Base-by-base conservation (phyloP, 306 rosid species). In the Morella rubra region DNA sequence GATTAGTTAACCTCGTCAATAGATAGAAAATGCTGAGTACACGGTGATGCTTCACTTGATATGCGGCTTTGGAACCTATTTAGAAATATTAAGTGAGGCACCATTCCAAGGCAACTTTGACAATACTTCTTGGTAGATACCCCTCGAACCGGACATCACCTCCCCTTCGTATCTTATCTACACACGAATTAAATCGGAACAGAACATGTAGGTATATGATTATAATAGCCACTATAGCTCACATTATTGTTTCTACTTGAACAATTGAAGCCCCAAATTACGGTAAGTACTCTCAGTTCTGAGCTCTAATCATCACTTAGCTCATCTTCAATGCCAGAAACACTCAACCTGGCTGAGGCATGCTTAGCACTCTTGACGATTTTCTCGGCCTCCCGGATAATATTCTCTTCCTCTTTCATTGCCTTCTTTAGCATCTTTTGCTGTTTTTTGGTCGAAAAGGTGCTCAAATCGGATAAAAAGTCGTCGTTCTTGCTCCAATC, bases 351-450 rank as follows among this genome's bases (percentile, higher is more conserved):
- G 0, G 87, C 86, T 42, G 98, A 94, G 8, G 82, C 82, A 18
- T 85, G 88, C 80, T 85, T 92, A 37, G 93, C 97, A 93, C 87
- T 77, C 78, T 86, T 75, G 41, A 94, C 86, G 3, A 91, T 90
- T 78, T 90, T 89, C 77, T 88, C 89, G 50, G 95, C 97, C 89
- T 94, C 98, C 16, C 85, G 86, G 76, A 68, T 84, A 45, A 94
- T 81, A 86, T 86, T 94, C 78, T 85, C 81, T 78, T 94, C 90
- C 75, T 92, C 96, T 74, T 84, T 87, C 90, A 89, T 65, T 4
- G 97, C 97, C 71, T 85, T 90, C 69, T 86, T 92, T 44, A 94
- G 86, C 4, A 86, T 77, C 76, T 84, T 90, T 61, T 85, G 71
- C 78, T 88, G 97, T 54, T 86, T 73, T 73, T 88, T 90, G 16